These are phyloP conservation scores for Starmera quercuum DNA, from an alignment of 805 yeast genomes.

Conservation along the genomic window DNA sequence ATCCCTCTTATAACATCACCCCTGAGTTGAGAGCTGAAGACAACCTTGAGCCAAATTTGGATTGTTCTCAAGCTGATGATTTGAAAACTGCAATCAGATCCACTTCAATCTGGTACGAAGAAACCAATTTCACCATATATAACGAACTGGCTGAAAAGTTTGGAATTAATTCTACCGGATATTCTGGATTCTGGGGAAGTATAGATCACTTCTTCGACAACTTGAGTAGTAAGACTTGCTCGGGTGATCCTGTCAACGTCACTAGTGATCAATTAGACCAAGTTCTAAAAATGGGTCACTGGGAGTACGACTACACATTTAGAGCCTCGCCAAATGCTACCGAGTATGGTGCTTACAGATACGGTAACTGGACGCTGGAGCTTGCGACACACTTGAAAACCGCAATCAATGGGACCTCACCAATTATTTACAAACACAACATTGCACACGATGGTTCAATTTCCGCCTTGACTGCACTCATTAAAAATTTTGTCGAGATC, in stretches of 20 bases:
- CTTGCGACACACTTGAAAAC: conserved; percentile 22
- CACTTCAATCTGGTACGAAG: conserved; percentile 28
- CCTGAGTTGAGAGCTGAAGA: conserved; percentile 27
- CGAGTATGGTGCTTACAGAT: conserved; percentile 23
- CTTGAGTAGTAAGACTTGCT: conserved; percentile 31
- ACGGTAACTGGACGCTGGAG: conserved; percentile 32
- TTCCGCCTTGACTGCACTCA: conserved; percentile 25
- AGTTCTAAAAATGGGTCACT: conserved; percentile 35
- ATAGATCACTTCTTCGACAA: conserved; percentile 37
- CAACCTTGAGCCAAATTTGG: conserved; percentile 28
- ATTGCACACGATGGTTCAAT: conserved; percentile 36
- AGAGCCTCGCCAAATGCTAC: conserved; percentile 26
- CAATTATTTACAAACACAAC: conserved; percentile 28
- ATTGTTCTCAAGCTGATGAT: conserved; percentile 25
- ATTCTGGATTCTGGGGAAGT: conserved; percentile 20
- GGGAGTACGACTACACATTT: conserved; percentile 34
- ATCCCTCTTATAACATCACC: conserved; percentile 23
- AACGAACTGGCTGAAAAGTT: conserved; percentile 17
- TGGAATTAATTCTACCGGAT: conserved; percentile 13
- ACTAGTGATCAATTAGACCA: conserved; percentile 25
- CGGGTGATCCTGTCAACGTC: conserved; percentile 26
- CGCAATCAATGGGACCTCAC: conserved; percentile 21
- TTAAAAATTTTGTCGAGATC: conserved; percentile 21
- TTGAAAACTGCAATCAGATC: conserved; percentile 18
- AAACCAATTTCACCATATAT: conserved; percentile 22